Base-by-base conservation (phyloP, 768 basidiomycete species). In the Rubroboletus pulcherrimus region DNA sequence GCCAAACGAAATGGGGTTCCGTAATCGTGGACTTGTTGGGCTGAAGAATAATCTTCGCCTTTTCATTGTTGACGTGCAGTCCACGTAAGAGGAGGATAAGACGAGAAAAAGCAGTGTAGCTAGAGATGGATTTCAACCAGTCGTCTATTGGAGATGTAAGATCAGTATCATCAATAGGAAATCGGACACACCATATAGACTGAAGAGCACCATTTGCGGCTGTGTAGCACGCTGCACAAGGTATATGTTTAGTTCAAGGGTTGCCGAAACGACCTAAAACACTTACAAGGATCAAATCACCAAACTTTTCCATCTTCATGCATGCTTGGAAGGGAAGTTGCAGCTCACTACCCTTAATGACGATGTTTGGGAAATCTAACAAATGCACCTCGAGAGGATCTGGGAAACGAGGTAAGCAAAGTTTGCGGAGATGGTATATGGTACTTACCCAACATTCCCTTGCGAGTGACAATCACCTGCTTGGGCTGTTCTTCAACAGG, bases 401-500 rank as follows among this genome's bases (percentile, higher is more conserved):
- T 89, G 58, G 17, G 19, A 44, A 4, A 57, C 33, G 5, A 38
- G 56, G 51, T 55, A 47, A 61, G 51, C 48, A 6, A 21, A 14
- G 50, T 58, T 14, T 51, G 5, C 12, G 21, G 15, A 11, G 19
- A 14, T 6, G 17, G 5, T 47, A 49, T 17, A 44, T 19, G 19
- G 15, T 46, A 38, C 83, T 51, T 69, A 87, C 87, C 93, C 74
- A 98, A 84, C 97, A 99, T 98, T 77, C 97, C 97, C 86, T 99
- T 99, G 56, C 97, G 86, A 30, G 97, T 98, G 60, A 99, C 97
- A 60, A 99, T 99, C 62, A 99, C 96, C 71, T 99, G 96, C 75
- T 99, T 99, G 9, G 97, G 97, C 72, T 99, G 97, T 75, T 99
- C 97, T 78, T 99, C 97, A 40, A 99, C 97, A n/a, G 97, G 97